These are phyloP conservation scores for Pichia sp. DNA, from an alignment of 1,139 yeast genomes.

Conservation along the genomic window DNA sequence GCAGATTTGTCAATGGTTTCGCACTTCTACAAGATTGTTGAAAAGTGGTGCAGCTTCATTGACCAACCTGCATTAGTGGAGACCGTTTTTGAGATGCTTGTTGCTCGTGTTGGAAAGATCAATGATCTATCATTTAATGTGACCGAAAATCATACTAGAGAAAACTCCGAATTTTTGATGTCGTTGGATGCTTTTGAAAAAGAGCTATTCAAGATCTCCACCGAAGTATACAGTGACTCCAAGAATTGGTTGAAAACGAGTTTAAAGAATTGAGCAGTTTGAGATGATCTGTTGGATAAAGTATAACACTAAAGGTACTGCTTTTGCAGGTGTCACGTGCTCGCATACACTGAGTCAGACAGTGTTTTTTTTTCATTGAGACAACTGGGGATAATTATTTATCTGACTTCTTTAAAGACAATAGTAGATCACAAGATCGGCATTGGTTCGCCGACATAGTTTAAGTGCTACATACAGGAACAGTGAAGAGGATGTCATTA, in stretches of 20 bases:
- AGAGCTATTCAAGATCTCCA: slow-evolving; percentile 10
- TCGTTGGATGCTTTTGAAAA: slow-evolving; percentile 14
- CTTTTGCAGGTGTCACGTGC: too few relatives aligned
- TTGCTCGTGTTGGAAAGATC: slow-evolving; percentile 12
- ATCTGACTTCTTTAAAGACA: too few relatives aligned
- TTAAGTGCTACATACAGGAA: too few relatives aligned
- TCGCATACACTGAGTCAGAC: too few relatives aligned
- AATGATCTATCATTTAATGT: slow-evolving; percentile 15
- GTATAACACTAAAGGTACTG: too few relatives aligned
- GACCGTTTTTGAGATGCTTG: slow-evolving; percentile 12
- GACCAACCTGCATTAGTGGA: slow-evolving; percentile 14
- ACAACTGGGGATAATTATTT: too few relatives aligned
- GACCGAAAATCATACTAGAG: slow-evolving; percentile 10
- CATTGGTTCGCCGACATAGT: too few relatives aligned
- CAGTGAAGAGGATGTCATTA: neutral
- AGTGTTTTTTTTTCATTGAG: too few relatives aligned
- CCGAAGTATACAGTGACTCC: slow-evolving; percentile 7
- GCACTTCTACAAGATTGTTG: slow-evolving; percentile 14
- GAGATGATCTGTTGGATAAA: too few relatives aligned
- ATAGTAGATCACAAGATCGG: too few relatives aligned
- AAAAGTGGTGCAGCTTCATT: slow-evolving; percentile 15
- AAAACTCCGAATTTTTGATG: slow-evolving; percentile 13
- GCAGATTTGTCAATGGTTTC: slow-evolving; percentile 11
- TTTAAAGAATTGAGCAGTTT: neutral
- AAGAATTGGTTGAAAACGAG: slow-evolving; percentile 9